phyloP scores from a whole-genome alignment of 139 green algal genomes.

The Chlorokybus atmophyticus region DNA sequence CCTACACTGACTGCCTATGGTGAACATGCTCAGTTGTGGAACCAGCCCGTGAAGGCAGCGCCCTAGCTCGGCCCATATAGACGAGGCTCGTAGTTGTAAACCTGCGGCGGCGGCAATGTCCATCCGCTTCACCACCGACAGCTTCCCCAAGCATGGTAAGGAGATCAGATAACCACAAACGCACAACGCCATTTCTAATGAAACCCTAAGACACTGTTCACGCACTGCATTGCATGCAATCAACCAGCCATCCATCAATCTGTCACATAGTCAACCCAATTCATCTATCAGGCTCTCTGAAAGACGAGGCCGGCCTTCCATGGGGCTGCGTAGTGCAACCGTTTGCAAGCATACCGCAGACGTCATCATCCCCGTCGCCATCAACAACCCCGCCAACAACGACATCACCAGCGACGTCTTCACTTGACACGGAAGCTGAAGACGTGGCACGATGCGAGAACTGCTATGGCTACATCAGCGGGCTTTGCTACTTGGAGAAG shows the following conservation, averaged over 20 bases:
- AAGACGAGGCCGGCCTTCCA: constrained; percentile 50
- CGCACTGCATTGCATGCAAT: no score
- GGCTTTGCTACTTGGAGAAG: neutral
- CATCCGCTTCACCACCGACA: neutral
- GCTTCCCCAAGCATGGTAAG: neutral
- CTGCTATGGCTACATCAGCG: constrained; percentile 42
- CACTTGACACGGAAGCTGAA: constrained; percentile 9
- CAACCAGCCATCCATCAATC: no score
- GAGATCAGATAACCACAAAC: neutral
- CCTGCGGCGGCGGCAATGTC: no score
- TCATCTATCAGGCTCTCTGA: constrained; percentile 35
- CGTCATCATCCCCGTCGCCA: neutral
- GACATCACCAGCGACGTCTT: neutral
- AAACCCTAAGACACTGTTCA: no score
- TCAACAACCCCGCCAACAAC: neutral
- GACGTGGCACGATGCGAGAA: constrained; percentile 42
- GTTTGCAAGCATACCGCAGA: constrained; percentile 15
- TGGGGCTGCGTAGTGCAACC: constrained; percentile 44
- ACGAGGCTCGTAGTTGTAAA: no score
- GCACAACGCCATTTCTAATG: no score
- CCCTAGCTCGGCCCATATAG: no score
- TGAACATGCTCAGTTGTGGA: no score
- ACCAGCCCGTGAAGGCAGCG: no score
- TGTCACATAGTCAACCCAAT: neutral
- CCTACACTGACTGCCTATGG: no score